Percentiles rank a stretch among this genome's conserved stretches.
phyloP scores from a whole-genome alignment of 345 rosid species.

The Aquilaria malaccensis region DNA sequence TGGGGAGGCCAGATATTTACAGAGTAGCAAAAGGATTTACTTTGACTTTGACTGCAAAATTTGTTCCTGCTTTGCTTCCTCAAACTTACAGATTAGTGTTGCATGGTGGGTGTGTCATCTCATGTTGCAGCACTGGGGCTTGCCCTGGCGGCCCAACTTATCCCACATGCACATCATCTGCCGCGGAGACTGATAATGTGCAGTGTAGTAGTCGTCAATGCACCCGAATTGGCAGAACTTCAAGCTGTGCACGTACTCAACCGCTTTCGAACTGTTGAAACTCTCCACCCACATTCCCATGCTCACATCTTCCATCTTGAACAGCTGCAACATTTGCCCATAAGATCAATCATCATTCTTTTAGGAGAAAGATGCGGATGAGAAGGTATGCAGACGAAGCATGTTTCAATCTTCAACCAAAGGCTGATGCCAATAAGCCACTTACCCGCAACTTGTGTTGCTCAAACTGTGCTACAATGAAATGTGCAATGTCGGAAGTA shows the following conservation, averaged over 20 bases:
- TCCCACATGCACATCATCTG: slow-evolving; percentile 96
- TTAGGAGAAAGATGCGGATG: background rate
- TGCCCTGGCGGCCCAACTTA: slow-evolving; percentile 47
- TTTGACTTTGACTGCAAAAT: slow-evolving; percentile 8
- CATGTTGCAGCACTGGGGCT: slow-evolving; percentile 87
- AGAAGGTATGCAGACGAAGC: background rate
- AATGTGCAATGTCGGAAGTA: slow-evolving; percentile 69
- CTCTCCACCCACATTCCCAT: slow-evolving; percentile 99
- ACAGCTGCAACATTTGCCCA: slow-evolving; percentile 44
- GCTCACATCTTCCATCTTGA: slow-evolving; percentile 99
- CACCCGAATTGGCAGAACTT: slow-evolving; percentile 94
- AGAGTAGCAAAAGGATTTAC: slow-evolving; percentile 3
- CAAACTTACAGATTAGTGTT: background rate
- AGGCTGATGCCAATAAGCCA: background rate
- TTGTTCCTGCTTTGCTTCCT: slow-evolving; percentile 3
- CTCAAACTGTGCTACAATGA: slow-evolving; percentile 74
- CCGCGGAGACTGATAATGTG: slow-evolving; percentile 94
- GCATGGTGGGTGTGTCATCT: slow-evolving; percentile 37
- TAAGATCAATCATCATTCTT: background rate
- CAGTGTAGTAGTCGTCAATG: slow-evolving; percentile 77
- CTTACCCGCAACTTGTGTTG: slow-evolving; percentile 66
- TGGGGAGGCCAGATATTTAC: slow-evolving; percentile 5
- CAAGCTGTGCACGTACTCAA: slow-evolving; percentile 70
- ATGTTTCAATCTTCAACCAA: background rate
- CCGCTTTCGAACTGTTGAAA: slow-evolving; percentile 71